Base-by-base conservation (phyloP, 2,329 filamentous ascomycete genomes). In the Ilyonectria mors-panacis region DNA sequence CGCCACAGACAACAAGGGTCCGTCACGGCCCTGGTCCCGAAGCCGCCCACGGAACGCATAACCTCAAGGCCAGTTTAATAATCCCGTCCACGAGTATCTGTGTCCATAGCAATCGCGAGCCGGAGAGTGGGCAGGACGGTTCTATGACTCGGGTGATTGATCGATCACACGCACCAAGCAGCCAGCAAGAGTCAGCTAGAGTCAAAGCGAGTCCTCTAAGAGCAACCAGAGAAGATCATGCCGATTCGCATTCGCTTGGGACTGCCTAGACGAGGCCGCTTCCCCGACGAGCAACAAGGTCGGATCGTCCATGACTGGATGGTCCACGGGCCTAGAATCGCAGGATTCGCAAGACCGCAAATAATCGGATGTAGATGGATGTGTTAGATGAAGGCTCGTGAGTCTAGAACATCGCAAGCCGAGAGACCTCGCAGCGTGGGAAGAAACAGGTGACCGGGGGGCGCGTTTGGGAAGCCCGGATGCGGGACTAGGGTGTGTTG, bases 401-500 rank as follows among this genome's bases (percentile, higher is more conserved):
- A 72, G 71, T 73, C 72, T 69, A 70, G 72, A 74, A 74, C 72
- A 28, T 12, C 12, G 5, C 47, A 50, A 53, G 48, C 48, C 48
- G 30, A 26, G 53, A 60, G 45, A 55, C 58, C 30, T 69, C 63
- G 51, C 59, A 66, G 61, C 63, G 64, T 62, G 63, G 53, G 59
- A 51, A 48, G 33, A 44, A 59, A 47, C 59, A 58, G 45, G 57
- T 56, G 55, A 56, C 56, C 37, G 42, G 61, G 62, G 50, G 33
- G 17, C 17, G 42, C 47, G 65, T 26, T 48, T n/a, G 45, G 13
- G 13, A 26, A 6, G 13, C 9, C 33, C 26, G n/a, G 50, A 37
- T 35, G 28, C 19, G 8, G 19, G 51, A 57, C 33, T 51, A 59
- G 59, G 59, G 62, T 50, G 67, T 65, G 62, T 53, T 56, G 35